Percentiles rank a stretch among this genome's conserved stretches.
Conservation (phyloP, 2,329 filamentous ascomycete genomes). For the Rhinocladiella similis region DNA sequence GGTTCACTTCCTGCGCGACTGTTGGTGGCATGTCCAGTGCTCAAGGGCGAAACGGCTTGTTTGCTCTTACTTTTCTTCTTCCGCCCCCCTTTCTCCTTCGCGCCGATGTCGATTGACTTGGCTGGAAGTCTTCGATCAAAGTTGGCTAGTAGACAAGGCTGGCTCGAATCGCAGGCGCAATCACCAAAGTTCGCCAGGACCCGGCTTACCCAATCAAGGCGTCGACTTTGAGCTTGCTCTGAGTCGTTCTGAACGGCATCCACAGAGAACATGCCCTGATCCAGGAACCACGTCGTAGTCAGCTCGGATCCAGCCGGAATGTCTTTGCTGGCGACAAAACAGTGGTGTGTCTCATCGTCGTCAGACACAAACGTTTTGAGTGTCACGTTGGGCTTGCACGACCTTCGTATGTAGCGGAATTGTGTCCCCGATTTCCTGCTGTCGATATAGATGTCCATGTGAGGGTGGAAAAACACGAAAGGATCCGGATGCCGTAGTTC, state of each 20-base stretch:
- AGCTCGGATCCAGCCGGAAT: constrained; percentile 61
- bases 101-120: constrained; percentile 33
- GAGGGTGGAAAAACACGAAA: constrained; percentile 84
- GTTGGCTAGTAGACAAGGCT: constrained; percentile 42
- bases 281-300: constrained; percentile 51
- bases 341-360: constrained; percentile 82
- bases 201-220: constrained; percentile 48
- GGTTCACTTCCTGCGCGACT: constrained; percentile 63
- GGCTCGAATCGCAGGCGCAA: constrained; percentile 45
- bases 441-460: constrained; percentile 89
- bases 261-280: constrained; percentile 30
- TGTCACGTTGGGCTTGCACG: constrained; percentile 85
- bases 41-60: constrained; percentile 54
- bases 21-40: constrained; percentile 53
- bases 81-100: constrained; percentile 46
- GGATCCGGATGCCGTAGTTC: constrained; percentile 62
- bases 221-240: constrained; percentile 29
- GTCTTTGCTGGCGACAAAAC: constrained; percentile 79
- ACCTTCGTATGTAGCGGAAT: constrained; percentile 86
- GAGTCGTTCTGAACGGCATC: constrained; percentile 21
- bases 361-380: constrained; percentile 79
- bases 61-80: constrained; percentile 52
- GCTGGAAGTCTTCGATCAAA: constrained; percentile 45
- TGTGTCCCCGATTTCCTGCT: constrained; percentile 82
- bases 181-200: constrained; percentile 51